Evolutionary conservation across 257 asterid species (phyloP), one percentile per base, ranked within the genome.

Genomic region (Scutellaria minor): DNA sequence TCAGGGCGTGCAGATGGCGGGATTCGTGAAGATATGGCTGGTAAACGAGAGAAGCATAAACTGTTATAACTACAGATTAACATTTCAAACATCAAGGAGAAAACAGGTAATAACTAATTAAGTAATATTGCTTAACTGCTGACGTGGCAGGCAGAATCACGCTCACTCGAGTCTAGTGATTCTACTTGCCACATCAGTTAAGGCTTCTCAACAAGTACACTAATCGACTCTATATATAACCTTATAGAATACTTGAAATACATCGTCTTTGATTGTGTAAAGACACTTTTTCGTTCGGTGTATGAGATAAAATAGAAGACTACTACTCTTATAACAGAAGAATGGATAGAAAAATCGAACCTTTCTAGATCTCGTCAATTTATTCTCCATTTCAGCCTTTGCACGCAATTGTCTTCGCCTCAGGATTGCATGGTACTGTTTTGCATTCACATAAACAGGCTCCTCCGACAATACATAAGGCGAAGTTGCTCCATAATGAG

Each of bases 1-100:
- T 82, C 73, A 85, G 27, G 66, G 87, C 87, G 24, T 85, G 88
- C 51, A 81, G 53, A 74, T 85, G 86, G 4, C 83, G 86, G 31
- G 84, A 89, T 62, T 87, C 90, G 31, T 89, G 96, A 35, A 87
- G 90, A 71, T 87, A 89, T 3, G 92, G 96, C 94, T 87, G 85
- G 44, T 53, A 27, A 77, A 56, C 62, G 50, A 75, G 6, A 66
- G 22, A 45, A 60, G 8, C 65, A 61, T 48, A 69, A 45, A 56
- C 31, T n/a, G 53, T 61, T 41, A 61, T 59, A 10, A 27, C n/a
- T 6, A 42, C 20, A 22, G 2, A 5, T 7, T 9, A 52, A 10
- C 24, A 39, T 12, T 20, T 13, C 42, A 22, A 9, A 9, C 27
- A 5, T 35, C 56, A 51, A 39, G 14, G 56, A 7, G 15, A 51